phyloP scores from a whole-genome alignment of 2,329 filamentous ascomycete species.

The Fusarium setosum region DNA sequence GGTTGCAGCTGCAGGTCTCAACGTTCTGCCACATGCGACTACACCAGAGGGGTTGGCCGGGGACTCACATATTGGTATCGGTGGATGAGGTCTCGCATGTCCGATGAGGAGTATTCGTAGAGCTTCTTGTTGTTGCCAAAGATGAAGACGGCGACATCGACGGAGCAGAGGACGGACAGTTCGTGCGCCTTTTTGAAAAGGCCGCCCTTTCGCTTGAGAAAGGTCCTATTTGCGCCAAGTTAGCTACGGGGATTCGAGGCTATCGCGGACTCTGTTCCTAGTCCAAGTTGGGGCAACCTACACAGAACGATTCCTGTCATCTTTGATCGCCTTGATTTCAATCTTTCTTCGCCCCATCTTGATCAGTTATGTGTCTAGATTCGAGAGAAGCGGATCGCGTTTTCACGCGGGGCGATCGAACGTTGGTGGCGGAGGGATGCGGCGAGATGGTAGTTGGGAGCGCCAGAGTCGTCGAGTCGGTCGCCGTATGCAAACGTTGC shows the following conservation, averaged over 20 bases:
- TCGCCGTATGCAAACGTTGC: constrained; percentile 13
- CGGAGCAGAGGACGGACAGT: constrained; percentile 95
- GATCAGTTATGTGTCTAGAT: constrained; percentile 25
- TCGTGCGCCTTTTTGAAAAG: constrained; percentile 99
- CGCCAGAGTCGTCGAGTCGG: constrained; percentile 7
- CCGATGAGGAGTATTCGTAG: constrained; percentile 94
- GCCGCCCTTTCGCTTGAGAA: constrained; percentile 97
- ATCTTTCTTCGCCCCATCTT: constrained; percentile 98
- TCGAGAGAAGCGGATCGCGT: constrained; percentile 32
- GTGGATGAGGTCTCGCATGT: constrained; percentile 90
- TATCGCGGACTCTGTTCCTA: not conserved
- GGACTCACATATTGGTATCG: constrained; percentile 89
- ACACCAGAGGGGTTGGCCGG: constrained; percentile 5
- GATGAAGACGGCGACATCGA: constrained; percentile 98
- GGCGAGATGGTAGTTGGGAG: constrained; percentile 19
- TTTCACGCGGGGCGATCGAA: constrained; percentile 34
- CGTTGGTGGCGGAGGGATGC: constrained; percentile 25
- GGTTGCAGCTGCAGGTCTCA: not conserved
- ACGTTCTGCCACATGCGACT: constrained; percentile 1
- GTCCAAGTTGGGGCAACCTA: constrained; percentile 63
- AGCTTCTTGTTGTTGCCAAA: constrained; percentile 99
- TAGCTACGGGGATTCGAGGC: constrained; percentile 24
- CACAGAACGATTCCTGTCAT: constrained; percentile 98
- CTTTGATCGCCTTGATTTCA: constrained; percentile 99
- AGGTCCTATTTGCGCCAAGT: constrained; percentile 72